Conservation (phyloP, 805 yeast species). For the Lachancea kluyveri region DNA sequence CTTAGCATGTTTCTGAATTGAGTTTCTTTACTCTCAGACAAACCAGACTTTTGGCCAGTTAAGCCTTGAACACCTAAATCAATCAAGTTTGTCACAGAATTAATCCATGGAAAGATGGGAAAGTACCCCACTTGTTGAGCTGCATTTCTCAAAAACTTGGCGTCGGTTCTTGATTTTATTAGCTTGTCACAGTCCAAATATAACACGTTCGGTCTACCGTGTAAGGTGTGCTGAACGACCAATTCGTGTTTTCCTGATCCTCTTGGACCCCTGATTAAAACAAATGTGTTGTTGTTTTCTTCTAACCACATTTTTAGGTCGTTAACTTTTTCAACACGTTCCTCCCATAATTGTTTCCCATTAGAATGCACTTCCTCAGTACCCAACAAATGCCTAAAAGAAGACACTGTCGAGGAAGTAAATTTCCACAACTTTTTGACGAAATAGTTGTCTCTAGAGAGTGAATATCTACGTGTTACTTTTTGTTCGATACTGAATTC, state of each 20-base stretch:
- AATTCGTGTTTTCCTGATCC: slow-evolving; percentile 91
- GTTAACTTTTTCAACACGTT: slow-evolving; percentile 59
- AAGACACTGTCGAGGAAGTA: slow-evolving; percentile 33
- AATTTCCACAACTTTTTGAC: slow-evolving; percentile 33
- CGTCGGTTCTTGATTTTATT: slow-evolving; percentile 68
- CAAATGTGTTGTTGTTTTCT: slow-evolving; percentile 87
- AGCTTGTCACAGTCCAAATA: slow-evolving; percentile 75
- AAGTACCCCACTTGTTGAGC: slow-evolving; percentile 82
- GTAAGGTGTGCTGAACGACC: slow-evolving; percentile 61
- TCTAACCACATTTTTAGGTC: slow-evolving; percentile 72
- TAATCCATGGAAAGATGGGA: slow-evolving; percentile 92
- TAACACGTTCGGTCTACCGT: slow-evolving; percentile 54
- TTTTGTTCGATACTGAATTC: slow-evolving; percentile 70
- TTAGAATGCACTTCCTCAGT: slow-evolving; percentile 25
- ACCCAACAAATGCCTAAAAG: slow-evolving; percentile 32
- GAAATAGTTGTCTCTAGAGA: slow-evolving; percentile 40
- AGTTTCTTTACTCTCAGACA: slow-evolving; percentile 74
- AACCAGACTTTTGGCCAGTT: slow-evolving; percentile 90
- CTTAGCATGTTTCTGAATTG: slow-evolving; percentile 78
- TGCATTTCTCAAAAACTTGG: slow-evolving; percentile 56
- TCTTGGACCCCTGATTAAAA: slow-evolving; percentile 84
- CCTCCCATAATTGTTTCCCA: slow-evolving; percentile 51
- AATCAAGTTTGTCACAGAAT: slow-evolving; percentile 65
- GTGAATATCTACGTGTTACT: slow-evolving; percentile 52
- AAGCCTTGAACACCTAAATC: slow-evolving; percentile 86